phyloP scores from a whole-genome alignment of 768 basidiomycete species.

The Pilatotrama ljubarskyi region DNA sequence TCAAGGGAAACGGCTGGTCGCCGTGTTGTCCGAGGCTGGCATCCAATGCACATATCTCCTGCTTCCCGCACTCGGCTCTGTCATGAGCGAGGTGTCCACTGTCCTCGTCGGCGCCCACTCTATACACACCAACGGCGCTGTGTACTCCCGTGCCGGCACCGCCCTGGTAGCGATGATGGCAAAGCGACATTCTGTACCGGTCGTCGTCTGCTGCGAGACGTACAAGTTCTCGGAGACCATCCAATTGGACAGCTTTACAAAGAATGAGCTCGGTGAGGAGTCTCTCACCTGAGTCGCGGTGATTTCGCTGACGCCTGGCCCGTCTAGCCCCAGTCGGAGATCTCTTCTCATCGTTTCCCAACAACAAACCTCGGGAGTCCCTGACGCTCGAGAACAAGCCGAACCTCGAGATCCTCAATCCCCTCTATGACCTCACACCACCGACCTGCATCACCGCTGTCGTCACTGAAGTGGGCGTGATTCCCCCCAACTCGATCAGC shows the following conservation, averaged over 20 bases:
- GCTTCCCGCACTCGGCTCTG: conserved; percentile 78
- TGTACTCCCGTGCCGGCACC: conserved; percentile 92
- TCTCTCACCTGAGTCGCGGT: not conserved
- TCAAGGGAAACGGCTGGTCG: conserved; percentile 76
- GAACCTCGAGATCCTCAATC: conserved; percentile 78
- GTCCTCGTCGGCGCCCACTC: conserved; percentile 94
- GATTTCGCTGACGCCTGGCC: not conserved
- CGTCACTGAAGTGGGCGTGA: conserved; percentile 95
- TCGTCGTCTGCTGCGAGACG: conserved; percentile 96
- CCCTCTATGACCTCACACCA: conserved; percentile 93
- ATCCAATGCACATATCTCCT: conserved; percentile 91
- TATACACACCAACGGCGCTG: conserved; percentile 90
- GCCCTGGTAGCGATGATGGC: conserved; percentile 97
- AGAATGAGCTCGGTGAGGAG: conserved; percentile 91
- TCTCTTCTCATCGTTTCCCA: conserved; percentile 35
- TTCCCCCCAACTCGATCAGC: conserved; percentile 88
- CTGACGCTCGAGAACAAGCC: conserved; percentile 36
- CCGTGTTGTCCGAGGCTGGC: conserved; percentile 61
- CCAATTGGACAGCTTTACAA: conserved; percentile 90
- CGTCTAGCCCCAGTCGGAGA: conserved; percentile 33
- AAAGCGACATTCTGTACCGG: conserved; percentile 83
- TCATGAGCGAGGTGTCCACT: conserved; percentile 79
- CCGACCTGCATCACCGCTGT: conserved; percentile 92
- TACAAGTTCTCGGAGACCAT: conserved; percentile 97
- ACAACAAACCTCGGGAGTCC: conserved; percentile 34